A percentile compares a stretch with the other conserved stretches of the same genome.
Conservation (phyloP, 1,139 yeast species). For the Candida sp. region DNA sequence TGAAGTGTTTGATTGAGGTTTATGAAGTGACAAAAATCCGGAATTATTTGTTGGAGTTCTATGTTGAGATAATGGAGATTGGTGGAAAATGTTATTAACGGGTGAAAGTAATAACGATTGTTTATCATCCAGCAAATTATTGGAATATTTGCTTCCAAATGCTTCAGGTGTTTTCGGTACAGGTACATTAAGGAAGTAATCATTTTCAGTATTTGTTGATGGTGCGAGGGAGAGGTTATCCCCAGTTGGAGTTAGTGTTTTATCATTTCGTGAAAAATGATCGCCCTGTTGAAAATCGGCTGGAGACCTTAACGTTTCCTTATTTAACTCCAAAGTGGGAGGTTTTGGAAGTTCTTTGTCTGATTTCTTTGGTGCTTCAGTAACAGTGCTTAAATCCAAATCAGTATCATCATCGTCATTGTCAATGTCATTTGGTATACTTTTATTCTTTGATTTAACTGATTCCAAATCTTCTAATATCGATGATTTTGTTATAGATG, state of each 20-base stretch:
- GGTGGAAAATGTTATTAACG: conserved; percentile 11
- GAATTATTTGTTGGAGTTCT: neutral
- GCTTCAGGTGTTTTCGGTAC: conserved; percentile 21
- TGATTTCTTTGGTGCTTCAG: neutral
- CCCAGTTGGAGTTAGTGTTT: conserved; percentile 11
- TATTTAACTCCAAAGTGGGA: neutral
- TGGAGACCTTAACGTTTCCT: conserved; percentile 13
- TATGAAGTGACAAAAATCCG: neutral
- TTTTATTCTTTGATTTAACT: neutral
- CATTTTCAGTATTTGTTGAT: conserved; percentile 1
- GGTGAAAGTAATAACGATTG: conserved; percentile 5
- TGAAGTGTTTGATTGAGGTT: neutral
- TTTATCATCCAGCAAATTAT: conserved; percentile 3
- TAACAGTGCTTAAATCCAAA: neutral
- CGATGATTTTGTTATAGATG: neutral
- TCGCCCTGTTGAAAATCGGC: conserved; percentile 7
- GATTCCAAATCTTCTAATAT: neutral
- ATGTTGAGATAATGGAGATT: conserved; percentile 8
- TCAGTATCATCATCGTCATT: neutral
- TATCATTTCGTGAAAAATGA: conserved; percentile 4
- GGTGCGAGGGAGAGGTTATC: conserved; percentile 9
- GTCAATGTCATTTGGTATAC: no score
- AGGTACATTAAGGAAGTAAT: conserved; percentile 1
- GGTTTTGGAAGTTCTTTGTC: neutral
- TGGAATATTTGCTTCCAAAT: conserved; percentile 7